Base-by-base conservation (phyloP, 108 stramenopile genomes). In the Nitzschia inconspicua region DNA sequence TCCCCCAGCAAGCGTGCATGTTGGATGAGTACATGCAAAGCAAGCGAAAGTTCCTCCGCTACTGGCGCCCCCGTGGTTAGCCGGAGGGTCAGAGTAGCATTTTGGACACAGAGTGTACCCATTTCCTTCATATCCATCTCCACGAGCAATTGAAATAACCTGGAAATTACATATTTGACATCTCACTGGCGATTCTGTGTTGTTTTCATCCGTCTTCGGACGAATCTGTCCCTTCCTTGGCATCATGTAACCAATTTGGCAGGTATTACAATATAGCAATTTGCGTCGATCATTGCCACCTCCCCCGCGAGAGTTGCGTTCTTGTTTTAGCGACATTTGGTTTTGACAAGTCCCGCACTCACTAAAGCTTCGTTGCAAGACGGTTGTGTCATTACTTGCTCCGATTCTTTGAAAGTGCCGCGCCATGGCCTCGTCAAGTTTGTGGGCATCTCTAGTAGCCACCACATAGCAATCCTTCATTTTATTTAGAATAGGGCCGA, bases 141-240 rank as follows among this genome's bases (percentile, higher is more conserved):
- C 78, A 28, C 63, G 50, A 35, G 52, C 40, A 41, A 83, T 56
- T 30, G 63, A 19, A 44, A 89, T 56, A 6, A 89, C 82, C 66
- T 93, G 91, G 69, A 65, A 93, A 25, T 89, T 72, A 47, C 91
- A 93, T 30, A 93, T 83, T 14, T 88, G 86, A 54, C 91, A 93
- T 37, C 65, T 74, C n/a, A 83, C 39, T 1, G 84, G 77, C 22
- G 58, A 19, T 9, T 60, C 56, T 3, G 53, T 61, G 13, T 32
- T 42, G 29, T 71, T 59, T 18, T 75, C 61, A n/a, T 79, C 57
- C 36, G 65, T 70, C 40, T 79, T 79, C 13, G 91, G 83, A 49
- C 53, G 60, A 2, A 70, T 52, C 47, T 62, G 37, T 8, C 77
- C 77, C 20, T 71, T 74, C 48, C 64, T 67, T 46, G 91, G 91